phyloP scores from a whole-genome alignment of 345 rosid species.

The Salix udensis region DNA sequence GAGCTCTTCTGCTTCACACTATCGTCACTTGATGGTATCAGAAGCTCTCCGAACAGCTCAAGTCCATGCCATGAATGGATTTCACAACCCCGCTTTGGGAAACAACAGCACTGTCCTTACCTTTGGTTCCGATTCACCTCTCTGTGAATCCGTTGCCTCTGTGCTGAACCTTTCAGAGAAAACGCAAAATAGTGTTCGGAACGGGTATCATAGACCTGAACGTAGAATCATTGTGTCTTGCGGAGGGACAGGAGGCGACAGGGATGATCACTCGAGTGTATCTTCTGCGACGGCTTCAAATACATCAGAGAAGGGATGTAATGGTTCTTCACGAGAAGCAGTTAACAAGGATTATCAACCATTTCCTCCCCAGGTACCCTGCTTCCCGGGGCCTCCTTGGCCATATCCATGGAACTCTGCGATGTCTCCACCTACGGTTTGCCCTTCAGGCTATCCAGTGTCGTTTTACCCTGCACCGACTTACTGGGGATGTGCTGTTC shows the following conservation, averaged over 20 bases:
- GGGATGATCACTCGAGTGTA: slow-evolving; percentile 17
- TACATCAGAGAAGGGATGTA: slow-evolving; percentile 19
- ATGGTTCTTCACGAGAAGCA: slow-evolving; percentile 13
- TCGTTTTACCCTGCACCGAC: slow-evolving; percentile 14
- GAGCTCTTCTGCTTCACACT: slow-evolving; percentile 22
- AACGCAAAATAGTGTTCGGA: slow-evolving; percentile 16
- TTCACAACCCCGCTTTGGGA: slow-evolving; percentile 4
- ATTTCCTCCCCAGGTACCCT: slow-evolving; percentile 14
- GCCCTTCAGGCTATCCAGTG: slow-evolving; percentile 22
- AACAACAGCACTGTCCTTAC: slow-evolving; percentile 11
- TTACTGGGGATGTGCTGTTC: slow-evolving; percentile 13
- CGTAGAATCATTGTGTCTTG: slow-evolving; percentile 8
- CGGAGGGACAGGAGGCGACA: slow-evolving; percentile 17
- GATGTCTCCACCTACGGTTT: slow-evolving; percentile 19
- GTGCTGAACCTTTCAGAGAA: slow-evolving; percentile 18
- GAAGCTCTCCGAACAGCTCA: slow-evolving; percentile 38
- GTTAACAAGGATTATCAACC: slow-evolving; percentile 9
- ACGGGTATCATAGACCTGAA: slow-evolving; percentile 25
- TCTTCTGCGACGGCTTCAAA: slow-evolving; percentile 6
- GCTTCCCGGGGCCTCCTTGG: slow-evolving; percentile 12
- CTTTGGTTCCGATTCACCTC: slow-evolving; percentile 19
- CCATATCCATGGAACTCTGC: slow-evolving; percentile 35
- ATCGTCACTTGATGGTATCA: slow-evolving; percentile 18
- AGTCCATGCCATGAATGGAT: slow-evolving; percentile 13
- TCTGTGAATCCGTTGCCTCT: slow-evolving; percentile 16